Conservation (phyloP, 2,329 filamentous ascomycete genomes). For the Hymenoscyphus infarciens region DNA sequence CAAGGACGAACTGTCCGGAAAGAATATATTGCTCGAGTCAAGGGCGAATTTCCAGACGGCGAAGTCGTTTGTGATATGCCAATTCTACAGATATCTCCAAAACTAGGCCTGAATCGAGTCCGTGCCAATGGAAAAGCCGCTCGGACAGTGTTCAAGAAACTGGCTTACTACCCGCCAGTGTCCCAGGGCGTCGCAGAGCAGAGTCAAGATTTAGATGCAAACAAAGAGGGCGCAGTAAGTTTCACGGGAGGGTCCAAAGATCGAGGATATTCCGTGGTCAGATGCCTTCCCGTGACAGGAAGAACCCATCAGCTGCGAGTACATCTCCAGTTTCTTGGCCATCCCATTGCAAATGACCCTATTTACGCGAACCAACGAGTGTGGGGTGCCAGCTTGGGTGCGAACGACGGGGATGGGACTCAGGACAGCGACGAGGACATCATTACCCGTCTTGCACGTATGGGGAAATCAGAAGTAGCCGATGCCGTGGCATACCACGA, state of each 20-base stretch:
- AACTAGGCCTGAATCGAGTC: slow-evolving; percentile 91
- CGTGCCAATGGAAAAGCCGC: slow-evolving; percentile 88
- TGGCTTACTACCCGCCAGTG: slow-evolving; percentile 18
- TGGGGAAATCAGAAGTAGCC: slow-evolving; percentile 92
- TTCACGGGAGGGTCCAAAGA: slow-evolving; percentile 3
- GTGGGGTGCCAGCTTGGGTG: slow-evolving; percentile 78
- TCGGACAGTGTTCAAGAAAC: slow-evolving; percentile 76
- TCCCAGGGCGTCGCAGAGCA: slow-evolving; percentile 42
- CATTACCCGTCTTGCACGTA: slow-evolving; percentile 76
- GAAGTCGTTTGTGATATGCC: slow-evolving; percentile 91
- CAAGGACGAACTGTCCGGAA: slow-evolving; percentile 80
- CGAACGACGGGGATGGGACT: slow-evolving; percentile 59
- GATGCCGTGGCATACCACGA: slow-evolving; percentile 91
- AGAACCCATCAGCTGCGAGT: slow-evolving; percentile 94
- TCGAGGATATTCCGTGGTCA: slow-evolving; percentile 88
- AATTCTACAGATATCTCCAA: slow-evolving; percentile 89
- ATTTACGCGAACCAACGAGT: slow-evolving; percentile 95
- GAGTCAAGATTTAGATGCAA: slow-evolving; percentile 42
- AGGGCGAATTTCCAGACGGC: slow-evolving; percentile 86
- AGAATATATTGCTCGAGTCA: slow-evolving; percentile 90
- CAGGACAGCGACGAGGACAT: slow-evolving; percentile 83
- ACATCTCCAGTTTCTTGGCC: slow-evolving; percentile 88
- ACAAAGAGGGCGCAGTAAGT: slow-evolving; percentile 37
- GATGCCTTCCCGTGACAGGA: slow-evolving; percentile 88
- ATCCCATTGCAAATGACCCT: slow-evolving; percentile 95